These are phyloP conservation scores for Cordyceps militaris DNA, from an alignment of 2,329 filamentous ascomycete genomes.

Conservation along the genomic window DNA sequence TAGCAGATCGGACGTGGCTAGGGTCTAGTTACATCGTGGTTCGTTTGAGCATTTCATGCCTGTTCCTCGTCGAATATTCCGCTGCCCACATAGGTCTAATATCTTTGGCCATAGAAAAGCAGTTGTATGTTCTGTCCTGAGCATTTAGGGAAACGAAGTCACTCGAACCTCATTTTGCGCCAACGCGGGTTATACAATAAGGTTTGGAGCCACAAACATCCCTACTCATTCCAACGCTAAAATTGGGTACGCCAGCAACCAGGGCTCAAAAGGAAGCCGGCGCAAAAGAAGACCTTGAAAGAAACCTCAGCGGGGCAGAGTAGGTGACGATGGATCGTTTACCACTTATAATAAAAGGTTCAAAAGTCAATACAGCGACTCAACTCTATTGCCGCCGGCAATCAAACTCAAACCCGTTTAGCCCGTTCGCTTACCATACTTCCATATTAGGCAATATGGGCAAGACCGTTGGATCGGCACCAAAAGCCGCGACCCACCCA, in stretches of 20 bases:
- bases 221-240: not conserved
- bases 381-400: not conserved
- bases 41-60: too few species aligned
- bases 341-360: not conserved
- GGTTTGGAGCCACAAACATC: not conserved
- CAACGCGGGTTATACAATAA: not conserved
- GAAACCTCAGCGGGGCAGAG: too few species aligned
- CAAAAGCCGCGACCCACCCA: not conserved
- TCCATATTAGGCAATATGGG: slow-evolving; percentile 5
- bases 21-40: too few species aligned
- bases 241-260: not conserved
- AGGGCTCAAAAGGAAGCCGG: not conserved
- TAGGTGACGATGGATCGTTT: not conserved
- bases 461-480: not conserved
- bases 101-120: too few species aligned
- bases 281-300: not conserved
- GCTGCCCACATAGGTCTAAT: too few species aligned
- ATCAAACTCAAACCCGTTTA: not conserved
- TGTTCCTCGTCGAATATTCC: too few species aligned
- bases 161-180: not conserved
- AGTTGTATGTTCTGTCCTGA: too few species aligned
- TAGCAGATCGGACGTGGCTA: too few species aligned
- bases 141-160: not conserved
- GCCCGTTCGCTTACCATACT: not conserved
- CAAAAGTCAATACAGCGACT: not conserved